Percentiles rank a stretch among this genome's conserved stretches.
Conservation (phyloP, 1,284 basidiomycete genomes). For the Takashimella tepidaria region DNA sequence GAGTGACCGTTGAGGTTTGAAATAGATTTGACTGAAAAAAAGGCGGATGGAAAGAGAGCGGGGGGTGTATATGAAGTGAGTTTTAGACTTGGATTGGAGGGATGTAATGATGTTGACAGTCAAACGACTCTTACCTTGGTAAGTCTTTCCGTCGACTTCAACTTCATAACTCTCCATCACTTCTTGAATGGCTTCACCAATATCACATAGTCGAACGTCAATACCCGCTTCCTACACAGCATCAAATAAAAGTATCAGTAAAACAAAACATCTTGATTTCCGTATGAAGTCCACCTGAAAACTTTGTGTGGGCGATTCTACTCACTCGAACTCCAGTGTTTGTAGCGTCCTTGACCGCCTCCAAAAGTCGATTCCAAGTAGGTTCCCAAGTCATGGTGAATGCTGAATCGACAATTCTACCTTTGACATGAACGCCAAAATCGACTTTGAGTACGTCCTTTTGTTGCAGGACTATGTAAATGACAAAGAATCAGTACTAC, state of each 20-base stretch:
- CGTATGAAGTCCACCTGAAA: too few relatives aligned
- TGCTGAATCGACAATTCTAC: slow-evolving; percentile 89
- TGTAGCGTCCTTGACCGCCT: slow-evolving; percentile 90
- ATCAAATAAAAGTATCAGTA: too few relatives aligned
- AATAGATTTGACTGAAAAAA: slow-evolving; percentile 75
- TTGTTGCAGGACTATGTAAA: slow-evolving; percentile 62
- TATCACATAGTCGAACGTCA: slow-evolving; percentile 87
- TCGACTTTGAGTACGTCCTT: slow-evolving; percentile 95
- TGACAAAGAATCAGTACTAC: too few relatives aligned
- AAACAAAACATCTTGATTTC: too few relatives aligned
- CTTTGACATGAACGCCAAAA: slow-evolving; percentile 93
- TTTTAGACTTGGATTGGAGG: not conserved
- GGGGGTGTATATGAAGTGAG: not conserved
- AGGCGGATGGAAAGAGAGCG: slow-evolving; percentile 1
- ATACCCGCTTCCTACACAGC: slow-evolving; percentile 89
- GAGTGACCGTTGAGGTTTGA: slow-evolving; percentile 87
- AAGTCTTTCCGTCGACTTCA: slow-evolving; percentile 75
- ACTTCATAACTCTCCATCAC: slow-evolving; percentile 99
- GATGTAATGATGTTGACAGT: not conserved
- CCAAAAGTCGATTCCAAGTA: slow-evolving; percentile 81
- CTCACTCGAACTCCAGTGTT: slow-evolving; percentile 76
- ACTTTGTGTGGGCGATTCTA: not conserved
- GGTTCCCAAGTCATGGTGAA: slow-evolving; percentile 89
- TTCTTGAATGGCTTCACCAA: slow-evolving; percentile 90
- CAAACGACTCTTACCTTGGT: slow-evolving; percentile 62